Conservation (phyloP, 2,329 filamentous ascomycete genomes). For the Rhinocladiella mackenziei region DNA sequence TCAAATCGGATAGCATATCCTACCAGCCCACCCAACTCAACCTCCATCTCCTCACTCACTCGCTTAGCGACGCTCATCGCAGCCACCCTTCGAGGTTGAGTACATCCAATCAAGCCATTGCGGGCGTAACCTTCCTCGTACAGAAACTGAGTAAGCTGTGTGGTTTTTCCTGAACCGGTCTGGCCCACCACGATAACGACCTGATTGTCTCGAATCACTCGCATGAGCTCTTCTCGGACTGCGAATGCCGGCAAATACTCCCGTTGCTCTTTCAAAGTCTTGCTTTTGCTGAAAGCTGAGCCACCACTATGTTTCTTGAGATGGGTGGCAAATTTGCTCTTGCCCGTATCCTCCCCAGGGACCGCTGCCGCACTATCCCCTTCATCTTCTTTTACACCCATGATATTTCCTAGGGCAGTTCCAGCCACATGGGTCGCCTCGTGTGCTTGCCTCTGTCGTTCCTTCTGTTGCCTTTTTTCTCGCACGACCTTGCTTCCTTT, state of each 20-base stretch:
- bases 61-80: conserved; percentile 98
- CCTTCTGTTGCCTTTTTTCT: conserved; percentile 84
- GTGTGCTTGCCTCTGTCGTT: conserved; percentile 89
- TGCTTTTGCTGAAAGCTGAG: conserved; percentile 89
- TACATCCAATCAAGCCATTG: conserved; percentile 87
- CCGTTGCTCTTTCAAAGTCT: conserved; percentile 82
- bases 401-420: conserved; percentile 86
- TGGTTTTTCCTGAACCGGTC: conserved; percentile 96
- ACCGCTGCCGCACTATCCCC: conserved; percentile 78
- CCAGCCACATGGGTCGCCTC: conserved; percentile 91
- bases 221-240: conserved; percentile 84
- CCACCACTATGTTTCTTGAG: conserved; percentile 78
- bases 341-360: conserved; percentile 65
- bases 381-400: conserved; percentile 90
- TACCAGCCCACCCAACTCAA: conserved; percentile 78
- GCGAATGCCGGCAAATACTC: conserved; percentile 95
- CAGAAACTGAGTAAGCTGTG: conserved; percentile 90
- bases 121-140: conserved; percentile 89
- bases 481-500: conserved; percentile 92
- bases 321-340: conserved; percentile 81
- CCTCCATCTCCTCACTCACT: conserved; percentile 97
- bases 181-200: conserved; percentile 96
- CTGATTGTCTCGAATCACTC: conserved; percentile 93
- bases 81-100: conserved; percentile 92
- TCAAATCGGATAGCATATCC: conserved; percentile 98